Conservation (phyloP, 2,329 filamentous ascomycete species). For the Cadophora luteo-olivacea region DNA sequence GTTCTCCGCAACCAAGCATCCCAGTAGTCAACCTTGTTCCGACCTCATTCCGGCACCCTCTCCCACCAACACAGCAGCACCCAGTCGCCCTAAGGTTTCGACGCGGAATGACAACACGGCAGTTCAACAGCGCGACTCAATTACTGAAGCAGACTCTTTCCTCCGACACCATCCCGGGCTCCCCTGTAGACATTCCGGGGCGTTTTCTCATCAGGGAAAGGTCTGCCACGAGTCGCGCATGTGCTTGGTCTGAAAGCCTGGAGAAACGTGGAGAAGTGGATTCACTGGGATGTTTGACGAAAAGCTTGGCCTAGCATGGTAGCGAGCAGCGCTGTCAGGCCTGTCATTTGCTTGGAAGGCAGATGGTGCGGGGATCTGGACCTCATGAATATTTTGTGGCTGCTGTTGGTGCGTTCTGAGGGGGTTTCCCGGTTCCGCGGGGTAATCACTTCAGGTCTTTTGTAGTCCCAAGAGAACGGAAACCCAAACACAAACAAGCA, state of each 20-base stretch:
- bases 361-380: not conserved
- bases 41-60: no score
- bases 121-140: not conserved
- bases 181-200: constrained; percentile 2
- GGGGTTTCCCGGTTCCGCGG: constrained; percentile 13
- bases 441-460: constrained; percentile 20
- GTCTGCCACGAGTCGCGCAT: not conserved
- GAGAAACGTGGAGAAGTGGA: constrained; percentile 18
- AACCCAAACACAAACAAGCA: not conserved
- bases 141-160: not conserved
- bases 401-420: not conserved
- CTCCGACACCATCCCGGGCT: not conserved
- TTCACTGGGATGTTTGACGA: not conserved
- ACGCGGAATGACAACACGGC: constrained; percentile 10
- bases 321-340: not conserved
- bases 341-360: not conserved
- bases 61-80: not conserved
- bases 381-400: not conserved
- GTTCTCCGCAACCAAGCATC: not conserved
- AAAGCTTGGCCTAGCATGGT: not conserved
- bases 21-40: not conserved
- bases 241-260: not conserved
- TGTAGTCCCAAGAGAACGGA: not conserved
- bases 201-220: not conserved
- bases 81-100: not conserved